A percentile compares a stretch with the other conserved stretches of the same genome.
Conservation (phyloP, 352 stramenopile species). For the Phytophthora litchii region DNA sequence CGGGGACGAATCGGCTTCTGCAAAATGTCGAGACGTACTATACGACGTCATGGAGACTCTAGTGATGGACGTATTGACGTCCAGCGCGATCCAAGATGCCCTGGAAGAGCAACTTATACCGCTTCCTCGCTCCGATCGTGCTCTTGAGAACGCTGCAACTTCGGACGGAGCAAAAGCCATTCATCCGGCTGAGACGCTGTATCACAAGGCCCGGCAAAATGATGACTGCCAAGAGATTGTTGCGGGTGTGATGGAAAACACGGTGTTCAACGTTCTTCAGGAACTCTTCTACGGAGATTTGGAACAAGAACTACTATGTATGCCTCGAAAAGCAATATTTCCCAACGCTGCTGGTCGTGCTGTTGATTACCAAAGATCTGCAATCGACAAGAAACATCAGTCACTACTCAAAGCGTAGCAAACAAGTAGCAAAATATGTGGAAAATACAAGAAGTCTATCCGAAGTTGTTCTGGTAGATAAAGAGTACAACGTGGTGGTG, state of each 20-base stretch:
- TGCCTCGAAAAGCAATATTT: constrained; percentile 67
- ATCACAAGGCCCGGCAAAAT: constrained; percentile 41
- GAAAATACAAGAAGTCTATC: constrained; percentile 31
- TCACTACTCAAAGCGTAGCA: constrained; percentile 21
- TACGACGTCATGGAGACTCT: constrained; percentile 65
- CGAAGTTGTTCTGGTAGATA: constrained; percentile 40
- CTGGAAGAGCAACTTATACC: constrained; percentile 47
- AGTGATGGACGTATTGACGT: constrained; percentile 62
- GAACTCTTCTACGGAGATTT: constrained; percentile 84
- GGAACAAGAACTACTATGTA: constrained; percentile 66
- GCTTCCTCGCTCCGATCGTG: constrained; percentile 32
- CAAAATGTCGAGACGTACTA: constrained; percentile 49
- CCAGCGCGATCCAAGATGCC: constrained; percentile 49
- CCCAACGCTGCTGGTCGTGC: constrained; percentile 15
- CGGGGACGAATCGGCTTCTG: constrained; percentile 12
- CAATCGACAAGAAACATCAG: constrained; percentile 13
- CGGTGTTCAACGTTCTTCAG: constrained; percentile 81
- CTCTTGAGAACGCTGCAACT: constrained; percentile 21
- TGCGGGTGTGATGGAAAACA: constrained; percentile 73
- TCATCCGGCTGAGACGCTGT: constrained; percentile 18
- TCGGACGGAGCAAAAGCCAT: constrained; percentile 11
- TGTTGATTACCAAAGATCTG: constrained; percentile 11
- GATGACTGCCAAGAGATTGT: constrained; percentile 76
- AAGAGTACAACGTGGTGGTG: constrained; percentile 37
- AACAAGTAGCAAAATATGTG: constrained; percentile 11